A percentile compares a stretch with the other conserved stretches of the same genome.
Evolutionary conservation across 257 asterid species (phyloP).

Genomic region (Lycium ferocissimum): DNA sequence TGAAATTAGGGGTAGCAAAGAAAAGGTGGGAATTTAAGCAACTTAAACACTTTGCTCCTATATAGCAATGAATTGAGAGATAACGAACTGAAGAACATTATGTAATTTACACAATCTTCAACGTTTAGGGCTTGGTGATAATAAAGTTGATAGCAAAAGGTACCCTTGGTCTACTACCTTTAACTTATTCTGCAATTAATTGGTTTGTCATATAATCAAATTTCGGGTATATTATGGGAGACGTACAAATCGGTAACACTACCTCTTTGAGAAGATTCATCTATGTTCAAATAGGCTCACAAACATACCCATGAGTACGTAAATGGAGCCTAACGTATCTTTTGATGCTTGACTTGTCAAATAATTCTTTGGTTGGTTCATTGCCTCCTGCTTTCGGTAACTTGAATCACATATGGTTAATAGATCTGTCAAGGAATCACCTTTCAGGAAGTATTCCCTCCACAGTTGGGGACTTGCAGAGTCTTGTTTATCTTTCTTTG

Average conservation of each 20-base stretch:
- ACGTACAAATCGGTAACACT: conserved; percentile 42
- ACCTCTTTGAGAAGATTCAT: conserved; percentile 33
- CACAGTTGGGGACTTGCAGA: conserved; percentile 38
- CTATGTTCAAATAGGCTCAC: conserved; percentile 43
- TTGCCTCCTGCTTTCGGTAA: conserved; percentile 41
- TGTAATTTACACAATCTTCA: too few relatives aligned
- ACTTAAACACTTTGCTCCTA: conserved; percentile 36
- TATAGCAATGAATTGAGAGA: too few relatives aligned
- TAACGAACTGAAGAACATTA: too few relatives aligned
- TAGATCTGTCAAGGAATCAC: conserved; percentile 45
- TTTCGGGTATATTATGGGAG: too few relatives aligned
- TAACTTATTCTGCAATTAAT: too few relatives aligned
- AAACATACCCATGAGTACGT: conserved; percentile 38
- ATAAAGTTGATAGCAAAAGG: too few relatives aligned
- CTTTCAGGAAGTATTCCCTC: conserved; percentile 43
- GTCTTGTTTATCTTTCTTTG: conserved; percentile 40
- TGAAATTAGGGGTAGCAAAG: conserved; percentile 41
- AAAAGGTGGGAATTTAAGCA: conserved; percentile 47
- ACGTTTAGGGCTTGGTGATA: too few relatives aligned
- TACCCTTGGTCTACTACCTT: too few relatives aligned
- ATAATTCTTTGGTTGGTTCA: conserved; percentile 44
- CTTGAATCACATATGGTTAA: conserved; percentile 26
- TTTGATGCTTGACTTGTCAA: conserved; percentile 37
- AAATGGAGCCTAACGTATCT: conserved; percentile 44
- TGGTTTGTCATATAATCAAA: conserved; percentile 31